Conservation (phyloP, 2,329 filamentous ascomycete species). For the Stagonosporopsis tanaceti region DNA sequence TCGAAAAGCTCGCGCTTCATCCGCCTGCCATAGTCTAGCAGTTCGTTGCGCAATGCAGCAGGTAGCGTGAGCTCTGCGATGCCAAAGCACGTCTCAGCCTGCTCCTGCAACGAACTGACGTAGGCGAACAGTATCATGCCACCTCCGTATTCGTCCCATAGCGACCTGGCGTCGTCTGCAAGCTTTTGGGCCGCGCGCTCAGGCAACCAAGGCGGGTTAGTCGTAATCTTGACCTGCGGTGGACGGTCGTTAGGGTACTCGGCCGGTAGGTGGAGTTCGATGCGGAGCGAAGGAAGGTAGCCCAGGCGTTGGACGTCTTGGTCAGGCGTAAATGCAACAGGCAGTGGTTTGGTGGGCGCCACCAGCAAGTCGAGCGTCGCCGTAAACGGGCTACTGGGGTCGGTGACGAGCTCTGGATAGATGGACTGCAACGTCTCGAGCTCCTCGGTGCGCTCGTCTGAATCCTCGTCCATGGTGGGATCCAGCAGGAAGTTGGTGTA, state of each 20-base stretch:
- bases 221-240: conserved; percentile 59
- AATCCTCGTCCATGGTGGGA: conserved; percentile 47
- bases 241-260: conserved; percentile 64
- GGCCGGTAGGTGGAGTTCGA: conserved; percentile 62
- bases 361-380: conserved; percentile 65
- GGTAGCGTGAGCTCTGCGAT: conserved; percentile 59
- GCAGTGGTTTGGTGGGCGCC: conserved; percentile 61
- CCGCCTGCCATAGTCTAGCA: conserved; percentile 80
- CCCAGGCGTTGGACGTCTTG: conserved; percentile 57
- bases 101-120: conserved; percentile 67
- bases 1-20: conserved; percentile 80
- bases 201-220: conserved; percentile 63
- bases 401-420: conserved; percentile 65
- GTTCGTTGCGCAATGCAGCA: conserved; percentile 66
- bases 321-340: conserved; percentile 35
- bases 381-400: conserved; percentile 52
- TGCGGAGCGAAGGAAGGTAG: conserved; percentile 64
- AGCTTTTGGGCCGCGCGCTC: conserved; percentile 54
- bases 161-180: conserved; percentile 54
- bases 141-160: conserved; percentile 69
- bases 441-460: conserved; percentile 67
- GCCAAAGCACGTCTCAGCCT: conserved; percentile 64
- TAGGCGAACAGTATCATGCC: conserved; percentile 66
- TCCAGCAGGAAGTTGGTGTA: background rate
- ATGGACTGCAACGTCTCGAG: conserved; percentile 67